Percentiles rank a stretch among this genome's conserved stretches.
phyloP scores from a whole-genome alignment of 768 basidiomycete genomes.

The Suillus paluster region DNA sequence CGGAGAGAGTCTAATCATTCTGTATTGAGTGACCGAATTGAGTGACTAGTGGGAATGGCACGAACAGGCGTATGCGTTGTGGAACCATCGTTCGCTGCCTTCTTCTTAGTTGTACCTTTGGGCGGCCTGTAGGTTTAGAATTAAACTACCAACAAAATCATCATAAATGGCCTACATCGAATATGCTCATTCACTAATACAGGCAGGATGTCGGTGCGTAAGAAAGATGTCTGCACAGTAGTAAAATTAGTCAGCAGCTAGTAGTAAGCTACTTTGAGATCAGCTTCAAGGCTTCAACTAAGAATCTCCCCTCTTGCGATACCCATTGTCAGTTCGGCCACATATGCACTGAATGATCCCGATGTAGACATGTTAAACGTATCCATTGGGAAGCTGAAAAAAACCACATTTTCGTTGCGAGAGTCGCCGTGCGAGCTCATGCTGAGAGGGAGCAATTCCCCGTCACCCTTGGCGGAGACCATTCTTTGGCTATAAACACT shows the following conservation, averaged over 20 bases:
- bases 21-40: neutral
- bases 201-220: neutral
- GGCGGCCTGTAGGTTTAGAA: slow-evolving; percentile 28
- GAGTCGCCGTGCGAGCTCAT: slow-evolving; percentile 72
- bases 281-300: no score
- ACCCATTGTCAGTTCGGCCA: no score
- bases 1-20: slow-evolving; percentile 61
- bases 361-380: slow-evolving; percentile 38
- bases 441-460: slow-evolving; percentile 80
- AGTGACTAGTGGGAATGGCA: neutral
- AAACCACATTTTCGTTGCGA: slow-evolving; percentile 88
- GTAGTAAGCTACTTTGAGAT: no score
- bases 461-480: slow-evolving; percentile 94
- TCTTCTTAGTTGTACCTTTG: slow-evolving; percentile 30
- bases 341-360: no score
- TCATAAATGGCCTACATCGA: neutral
- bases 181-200: neutral
- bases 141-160: neutral
- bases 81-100: slow-evolving; percentile 10
- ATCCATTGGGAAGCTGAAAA: slow-evolving; percentile 87
- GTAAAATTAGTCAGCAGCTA: no score
- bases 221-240: neutral
- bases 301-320: no score
- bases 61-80: slow-evolving; percentile 27
- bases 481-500: slow-evolving; percentile 94